A percentile compares a stretch with the other conserved stretches of the same genome.
Conservation (phyloP, 2,329 filamentous ascomycete species). For the Ciborinia camelliae region DNA sequence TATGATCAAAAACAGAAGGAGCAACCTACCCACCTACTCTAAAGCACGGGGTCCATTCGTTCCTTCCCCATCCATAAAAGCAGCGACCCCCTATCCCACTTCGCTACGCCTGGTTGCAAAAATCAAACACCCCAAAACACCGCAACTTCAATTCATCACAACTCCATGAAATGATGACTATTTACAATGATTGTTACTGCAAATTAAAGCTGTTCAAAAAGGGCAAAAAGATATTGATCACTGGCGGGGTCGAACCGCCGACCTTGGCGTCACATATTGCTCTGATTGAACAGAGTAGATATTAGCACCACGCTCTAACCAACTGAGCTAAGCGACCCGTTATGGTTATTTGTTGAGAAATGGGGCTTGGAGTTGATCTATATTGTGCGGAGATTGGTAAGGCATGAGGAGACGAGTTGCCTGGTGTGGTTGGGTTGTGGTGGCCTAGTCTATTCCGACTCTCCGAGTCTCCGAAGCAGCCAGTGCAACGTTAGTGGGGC, state of each 20-base stretch:
- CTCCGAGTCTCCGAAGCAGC: no score
- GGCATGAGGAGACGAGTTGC: no score
- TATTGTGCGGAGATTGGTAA: no score
- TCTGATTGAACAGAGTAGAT: neutral
- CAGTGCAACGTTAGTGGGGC: no score
- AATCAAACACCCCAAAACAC: neutral
- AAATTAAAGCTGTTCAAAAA: no score
- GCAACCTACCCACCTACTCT: neutral
- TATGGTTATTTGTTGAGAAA: neutral
- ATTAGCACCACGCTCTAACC: slow-evolving; percentile 18
- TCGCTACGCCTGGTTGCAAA: neutral
- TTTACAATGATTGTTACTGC: no score
- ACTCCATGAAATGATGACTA: neutral
- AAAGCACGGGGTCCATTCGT: no score
- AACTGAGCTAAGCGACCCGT: slow-evolving; percentile 13
- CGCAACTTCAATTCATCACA: neutral
- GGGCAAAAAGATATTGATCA: neutral
- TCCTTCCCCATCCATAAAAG: neutral
- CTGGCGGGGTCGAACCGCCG: slow-evolving; percentile 1
- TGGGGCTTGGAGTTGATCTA: no score
- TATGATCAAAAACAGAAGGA: neutral
- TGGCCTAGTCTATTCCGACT: no score
- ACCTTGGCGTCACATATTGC: neutral
- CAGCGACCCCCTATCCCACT: neutral
- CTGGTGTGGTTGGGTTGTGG: neutral